These are phyloP conservation scores for Tephrocybe sp. DNA, from an alignment of 768 basidiomycete species.

Conservation along the genomic window DNA sequence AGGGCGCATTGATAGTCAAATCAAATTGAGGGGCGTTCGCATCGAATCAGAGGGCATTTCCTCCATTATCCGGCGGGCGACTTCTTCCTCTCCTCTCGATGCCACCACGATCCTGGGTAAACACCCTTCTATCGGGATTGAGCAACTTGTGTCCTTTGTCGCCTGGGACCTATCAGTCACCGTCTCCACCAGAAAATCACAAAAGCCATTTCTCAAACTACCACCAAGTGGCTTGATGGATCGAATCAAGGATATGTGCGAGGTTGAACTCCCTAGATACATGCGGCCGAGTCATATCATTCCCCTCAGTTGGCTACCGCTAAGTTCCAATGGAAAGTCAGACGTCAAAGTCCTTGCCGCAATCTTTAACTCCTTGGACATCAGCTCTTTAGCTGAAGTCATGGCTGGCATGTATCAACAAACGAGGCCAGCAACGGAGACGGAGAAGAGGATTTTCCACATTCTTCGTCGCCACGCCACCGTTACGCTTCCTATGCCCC, in stretches of 20 bases:
- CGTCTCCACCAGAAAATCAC: conserved; percentile 36
- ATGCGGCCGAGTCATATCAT: conserved; percentile 53
- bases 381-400: conserved; percentile 23
- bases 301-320: conserved; percentile 46
- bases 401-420: conserved; percentile 12
- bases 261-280: conserved; percentile 44
- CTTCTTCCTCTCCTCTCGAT: conserved; percentile 31
- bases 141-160: conserved; percentile 48
- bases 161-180: conserved; percentile 38
- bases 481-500: conserved; percentile 14
- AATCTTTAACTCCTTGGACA: conserved; percentile 25
- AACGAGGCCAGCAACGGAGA: conserved; percentile 17
- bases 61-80: conserved; percentile 38
- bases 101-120: conserved; percentile 42
- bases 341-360: conserved; percentile 34
- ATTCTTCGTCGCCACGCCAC: conserved; percentile 23
- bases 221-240: conserved; percentile 29
- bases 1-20: conserved; percentile 51
- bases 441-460: conserved; percentile 19
- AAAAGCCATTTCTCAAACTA: conserved; percentile 13
- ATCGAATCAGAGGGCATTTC: conserved; percentile 54
- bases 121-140: conserved; percentile 41
- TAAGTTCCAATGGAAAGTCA: conserved; percentile 40
- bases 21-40: conserved; percentile 54
- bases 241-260: conserved; percentile 34